Conservation (phyloP, 192 early-diverging fungal genomes). For the Coemansia sp. region DNA sequence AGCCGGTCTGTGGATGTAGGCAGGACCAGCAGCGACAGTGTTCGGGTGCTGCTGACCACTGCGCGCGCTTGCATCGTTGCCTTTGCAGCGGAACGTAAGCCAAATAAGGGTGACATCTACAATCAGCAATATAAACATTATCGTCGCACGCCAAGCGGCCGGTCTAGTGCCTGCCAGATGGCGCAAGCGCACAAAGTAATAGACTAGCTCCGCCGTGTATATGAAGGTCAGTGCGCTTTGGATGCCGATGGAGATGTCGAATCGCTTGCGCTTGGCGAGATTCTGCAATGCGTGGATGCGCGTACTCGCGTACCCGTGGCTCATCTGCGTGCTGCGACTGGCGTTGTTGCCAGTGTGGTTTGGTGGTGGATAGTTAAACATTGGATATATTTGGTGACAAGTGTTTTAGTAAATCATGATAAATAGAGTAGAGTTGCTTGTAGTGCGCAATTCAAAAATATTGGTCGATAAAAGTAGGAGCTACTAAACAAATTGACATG, state of each 20-base stretch:
- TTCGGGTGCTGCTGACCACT: not conserved
- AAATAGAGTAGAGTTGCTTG: not conserved
- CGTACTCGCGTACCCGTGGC: slow-evolving; percentile 20
- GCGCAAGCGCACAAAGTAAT: slow-evolving; percentile 49
- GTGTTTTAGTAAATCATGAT: not conserved
- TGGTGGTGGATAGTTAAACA: slow-evolving; percentile 40
- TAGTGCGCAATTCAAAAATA: not conserved
- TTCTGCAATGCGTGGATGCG: slow-evolving; percentile 10
- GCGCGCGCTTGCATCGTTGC: not conserved
- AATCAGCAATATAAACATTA: slow-evolving; percentile 46
- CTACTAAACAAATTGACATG: not conserved
- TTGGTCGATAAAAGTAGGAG: not conserved
- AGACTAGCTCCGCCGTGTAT: slow-evolving; percentile 41
- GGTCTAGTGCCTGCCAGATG: slow-evolving; percentile 34
- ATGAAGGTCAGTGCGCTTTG: slow-evolving; percentile 40
- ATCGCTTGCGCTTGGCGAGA: slow-evolving; percentile 32
- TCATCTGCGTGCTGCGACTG: slow-evolving; percentile 11
- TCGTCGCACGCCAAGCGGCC: slow-evolving; percentile 49
- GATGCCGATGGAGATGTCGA: slow-evolving; percentile 52
- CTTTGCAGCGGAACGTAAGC: slow-evolving; percentile 49
- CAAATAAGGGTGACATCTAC: slow-evolving; percentile 50
- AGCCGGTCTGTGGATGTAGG: not conserved
- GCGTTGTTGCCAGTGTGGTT: slow-evolving; percentile 4
- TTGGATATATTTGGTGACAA: not conserved
- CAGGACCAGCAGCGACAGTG: not conserved